Evolutionary conservation across 2,329 filamentous ascomycete species (phyloP).

Genomic region (Ceratocystis cacaofunesta): DNA sequence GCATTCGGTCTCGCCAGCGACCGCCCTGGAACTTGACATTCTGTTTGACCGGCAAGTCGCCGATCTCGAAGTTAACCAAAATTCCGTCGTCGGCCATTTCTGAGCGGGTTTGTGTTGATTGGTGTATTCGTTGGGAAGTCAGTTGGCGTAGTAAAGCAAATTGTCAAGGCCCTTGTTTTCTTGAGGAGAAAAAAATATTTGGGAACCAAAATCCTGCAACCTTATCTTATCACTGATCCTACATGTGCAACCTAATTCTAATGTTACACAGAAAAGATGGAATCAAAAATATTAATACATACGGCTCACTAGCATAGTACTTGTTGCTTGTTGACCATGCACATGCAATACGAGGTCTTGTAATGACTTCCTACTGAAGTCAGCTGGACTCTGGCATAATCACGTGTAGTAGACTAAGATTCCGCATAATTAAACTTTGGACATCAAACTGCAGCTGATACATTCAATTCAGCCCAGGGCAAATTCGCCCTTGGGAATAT

Average conservation of each 20-base stretch:
- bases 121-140: background rate
- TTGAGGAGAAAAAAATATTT: background rate
- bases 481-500: background rate
- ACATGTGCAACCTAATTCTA: background rate
- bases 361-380: background rate
- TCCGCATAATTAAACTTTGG: background rate
- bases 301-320: background rate
- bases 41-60: conserved; percentile 48
- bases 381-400: too few relatives aligned
- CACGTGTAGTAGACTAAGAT: too few relatives aligned
- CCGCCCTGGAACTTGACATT: conserved; percentile 67
- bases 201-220: background rate
- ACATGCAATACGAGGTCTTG: background rate
- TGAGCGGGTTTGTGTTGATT: background rate
- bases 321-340: too few relatives aligned
- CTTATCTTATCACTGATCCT: background rate
- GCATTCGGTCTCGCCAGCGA: conserved; percentile 75
- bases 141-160: too few relatives aligned
- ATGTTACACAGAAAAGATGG: background rate
- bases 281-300: background rate
- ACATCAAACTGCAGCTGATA: background rate
- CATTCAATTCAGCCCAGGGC: background rate
- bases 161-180: background rate
- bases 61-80: conserved; percentile 79
- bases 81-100: conserved; percentile 88